phyloP scores from a whole-genome alignment of 2,329 filamentous ascomycete genomes.

The Phoma herbarum region DNA sequence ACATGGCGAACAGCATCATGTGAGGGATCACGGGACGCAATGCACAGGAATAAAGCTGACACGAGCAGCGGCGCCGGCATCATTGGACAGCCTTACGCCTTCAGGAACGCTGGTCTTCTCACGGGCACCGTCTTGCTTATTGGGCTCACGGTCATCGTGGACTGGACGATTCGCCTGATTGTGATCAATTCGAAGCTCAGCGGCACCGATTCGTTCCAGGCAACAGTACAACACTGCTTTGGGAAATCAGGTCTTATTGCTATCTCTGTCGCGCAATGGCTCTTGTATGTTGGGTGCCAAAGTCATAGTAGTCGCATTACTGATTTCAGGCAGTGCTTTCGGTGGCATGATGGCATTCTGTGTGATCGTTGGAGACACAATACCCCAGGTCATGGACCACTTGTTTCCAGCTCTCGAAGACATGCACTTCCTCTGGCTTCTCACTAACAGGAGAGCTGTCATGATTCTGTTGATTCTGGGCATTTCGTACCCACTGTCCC shows the following conservation, averaged over 20 bases:
- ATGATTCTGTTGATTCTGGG: constrained; percentile 89
- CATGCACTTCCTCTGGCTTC: constrained; percentile 79
- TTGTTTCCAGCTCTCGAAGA: constrained; percentile 78
- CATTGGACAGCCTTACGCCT: constrained; percentile 90
- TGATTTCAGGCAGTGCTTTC: constrained; percentile 70
- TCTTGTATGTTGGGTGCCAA: constrained; percentile 66
- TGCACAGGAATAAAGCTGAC: constrained; percentile 24
- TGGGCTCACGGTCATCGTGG: constrained; percentile 80
- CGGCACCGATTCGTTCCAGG: constrained; percentile 92
- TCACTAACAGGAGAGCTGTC: constrained; percentile 81
- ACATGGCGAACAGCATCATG: constrained; percentile 99
- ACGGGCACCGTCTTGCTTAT: constrained; percentile 82
- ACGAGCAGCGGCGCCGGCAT: constrained; percentile 66
- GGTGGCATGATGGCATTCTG: constrained; percentile 99
- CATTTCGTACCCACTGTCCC: constrained; percentile 87
- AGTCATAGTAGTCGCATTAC: constrained; percentile 3
- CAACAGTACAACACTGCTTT: constrained; percentile 95
- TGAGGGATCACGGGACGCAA: constrained; percentile 29
- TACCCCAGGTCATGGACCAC: constrained; percentile 86
- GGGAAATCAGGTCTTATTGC: constrained; percentile 86
- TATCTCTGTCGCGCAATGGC: constrained; percentile 93
- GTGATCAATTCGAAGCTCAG: constrained; percentile 98
- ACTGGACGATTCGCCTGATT: constrained; percentile 98
- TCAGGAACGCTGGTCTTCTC: constrained; percentile 86
- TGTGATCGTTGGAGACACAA: constrained; percentile 95